phyloP scores from a whole-genome alignment of 768 basidiomycete species.

The Coprinopsis sp. region DNA sequence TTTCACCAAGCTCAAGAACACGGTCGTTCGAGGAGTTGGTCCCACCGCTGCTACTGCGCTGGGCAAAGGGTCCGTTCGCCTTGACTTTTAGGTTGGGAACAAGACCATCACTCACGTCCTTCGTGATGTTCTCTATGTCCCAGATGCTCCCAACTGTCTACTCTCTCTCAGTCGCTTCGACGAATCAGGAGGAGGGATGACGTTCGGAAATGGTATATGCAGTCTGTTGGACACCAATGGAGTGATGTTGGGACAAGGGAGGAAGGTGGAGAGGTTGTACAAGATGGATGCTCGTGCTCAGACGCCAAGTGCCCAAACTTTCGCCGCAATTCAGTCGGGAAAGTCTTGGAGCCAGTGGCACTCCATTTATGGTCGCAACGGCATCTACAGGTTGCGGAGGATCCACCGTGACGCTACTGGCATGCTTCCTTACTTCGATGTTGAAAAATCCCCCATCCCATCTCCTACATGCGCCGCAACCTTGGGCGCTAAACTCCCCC shows the following conservation, averaged over 20 bases:
- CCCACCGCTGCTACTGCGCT: not conserved
- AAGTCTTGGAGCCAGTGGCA: slow-evolving; percentile 3
- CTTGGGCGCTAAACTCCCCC: slow-evolving; percentile 23
- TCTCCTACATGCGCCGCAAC: slow-evolving; percentile 24
- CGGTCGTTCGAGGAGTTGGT: slow-evolving; percentile 4
- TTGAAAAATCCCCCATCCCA: slow-evolving; percentile 3
- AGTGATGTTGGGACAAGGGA: not conserved
- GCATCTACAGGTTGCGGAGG: slow-evolving; percentile 2
- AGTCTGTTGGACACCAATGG: slow-evolving; percentile 2
- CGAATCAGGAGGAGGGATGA: not conserved
- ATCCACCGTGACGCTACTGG: not conserved
- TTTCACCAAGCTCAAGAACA: not conserved
- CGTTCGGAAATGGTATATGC: not conserved
- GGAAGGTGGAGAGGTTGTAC: slow-evolving; percentile 6
- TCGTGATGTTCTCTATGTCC: slow-evolving; percentile 2
- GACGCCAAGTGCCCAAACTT: not conserved
- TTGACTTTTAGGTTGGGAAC: slow-evolving; percentile 1
- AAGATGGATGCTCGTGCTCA: slow-evolving; percentile 3
- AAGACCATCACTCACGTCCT: not conserved
- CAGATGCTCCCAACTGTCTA: slow-evolving; percentile 2
- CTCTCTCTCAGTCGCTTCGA: slow-evolving; percentile 5
- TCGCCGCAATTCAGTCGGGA: not conserved
- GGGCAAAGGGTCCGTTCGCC: not conserved
- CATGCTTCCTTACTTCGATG: not conserved
- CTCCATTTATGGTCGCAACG: slow-evolving; percentile 1